Conservation (phyloP, 2,329 filamentous ascomycete genomes). For the Aspergillus sp. region DNA sequence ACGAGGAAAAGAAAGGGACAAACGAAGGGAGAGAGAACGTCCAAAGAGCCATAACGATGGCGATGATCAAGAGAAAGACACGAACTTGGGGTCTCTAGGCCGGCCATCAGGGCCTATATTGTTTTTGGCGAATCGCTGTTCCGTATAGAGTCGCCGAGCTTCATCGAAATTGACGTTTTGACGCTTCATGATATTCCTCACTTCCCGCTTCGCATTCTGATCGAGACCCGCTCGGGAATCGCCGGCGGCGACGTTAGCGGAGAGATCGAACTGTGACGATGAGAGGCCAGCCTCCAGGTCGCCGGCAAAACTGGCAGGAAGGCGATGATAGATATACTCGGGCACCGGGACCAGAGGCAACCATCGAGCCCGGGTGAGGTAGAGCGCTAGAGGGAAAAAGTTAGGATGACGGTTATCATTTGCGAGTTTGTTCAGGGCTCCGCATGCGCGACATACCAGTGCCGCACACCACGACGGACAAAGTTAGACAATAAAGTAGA, state of each 20-base stretch:
- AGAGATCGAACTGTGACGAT: conserved; percentile 78
- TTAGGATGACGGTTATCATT: conserved; percentile 1
- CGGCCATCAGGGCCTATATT: conserved; percentile 85
- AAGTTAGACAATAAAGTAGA: conserved; percentile 73
- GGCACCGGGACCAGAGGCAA: conserved; percentile 65
- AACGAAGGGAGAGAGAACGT: conserved; percentile 4
- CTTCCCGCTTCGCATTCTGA: conserved; percentile 73
- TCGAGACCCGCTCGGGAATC: conserved; percentile 82
- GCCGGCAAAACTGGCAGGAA: conserved; percentile 73
- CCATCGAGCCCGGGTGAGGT: conserved; percentile 79
- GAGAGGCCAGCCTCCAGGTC: conserved; percentile 88
- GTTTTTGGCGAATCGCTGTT: conserved; percentile 80
- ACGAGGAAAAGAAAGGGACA: background rate
- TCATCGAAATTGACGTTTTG: conserved; percentile 83
- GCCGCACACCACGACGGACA: conserved; percentile 68
- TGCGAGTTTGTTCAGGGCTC: background rate
- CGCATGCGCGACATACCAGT: conserved; percentile 55
- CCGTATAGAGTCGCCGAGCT: conserved; percentile 80
- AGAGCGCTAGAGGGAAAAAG: conserved; percentile 57
- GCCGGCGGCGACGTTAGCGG: conserved; percentile 73
- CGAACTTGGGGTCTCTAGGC: conserved; percentile 90
- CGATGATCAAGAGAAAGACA: conserved; percentile 73
- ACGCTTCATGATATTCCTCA: conserved; percentile 88
- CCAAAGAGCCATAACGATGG: background rate
- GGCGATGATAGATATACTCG: conserved; percentile 70